phyloP scores from a whole-genome alignment of 768 basidiomycete species.

The Mycena maculata region DNA sequence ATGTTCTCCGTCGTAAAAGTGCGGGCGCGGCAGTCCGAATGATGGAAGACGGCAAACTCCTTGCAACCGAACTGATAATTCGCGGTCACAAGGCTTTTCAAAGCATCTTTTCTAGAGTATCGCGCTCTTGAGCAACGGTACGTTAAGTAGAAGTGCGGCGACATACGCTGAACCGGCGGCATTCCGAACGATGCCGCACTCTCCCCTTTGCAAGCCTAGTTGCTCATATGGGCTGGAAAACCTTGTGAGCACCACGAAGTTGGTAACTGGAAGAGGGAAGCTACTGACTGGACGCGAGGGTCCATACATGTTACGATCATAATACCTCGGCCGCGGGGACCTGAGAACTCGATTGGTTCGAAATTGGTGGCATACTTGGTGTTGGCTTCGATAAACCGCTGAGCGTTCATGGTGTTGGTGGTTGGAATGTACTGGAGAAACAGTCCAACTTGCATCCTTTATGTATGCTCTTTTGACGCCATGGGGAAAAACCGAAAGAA shows the following conservation, averaged over 20 bases:
- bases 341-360: slow-evolving; percentile 41
- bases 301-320: background rate
- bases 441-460: background rate
- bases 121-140: background rate
- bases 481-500: too few relatives aligned
- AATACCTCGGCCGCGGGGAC: background rate
- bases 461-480: background rate
- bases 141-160: too few relatives aligned
- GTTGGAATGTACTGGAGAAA: background rate
- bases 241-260: background rate
- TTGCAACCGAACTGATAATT: background rate
- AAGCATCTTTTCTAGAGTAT: background rate
- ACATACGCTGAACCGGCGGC: background rate
- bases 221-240: background rate
- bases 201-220: background rate
- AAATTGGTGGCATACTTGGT: slow-evolving; percentile 59
- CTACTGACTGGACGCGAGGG: background rate
- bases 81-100: background rate
- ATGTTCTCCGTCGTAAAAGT: too few relatives aligned
- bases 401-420: slow-evolving; percentile 45
- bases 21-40: background rate
- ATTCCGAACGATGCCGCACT: background rate
- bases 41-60: background rate
- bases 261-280: too few relatives aligned
- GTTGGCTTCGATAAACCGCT: slow-evolving; percentile 55